These are phyloP conservation scores for Plasmodium coatneyi DNA, from an alignment of 169 alveolate genomes.

Conservation along the genomic window DNA sequence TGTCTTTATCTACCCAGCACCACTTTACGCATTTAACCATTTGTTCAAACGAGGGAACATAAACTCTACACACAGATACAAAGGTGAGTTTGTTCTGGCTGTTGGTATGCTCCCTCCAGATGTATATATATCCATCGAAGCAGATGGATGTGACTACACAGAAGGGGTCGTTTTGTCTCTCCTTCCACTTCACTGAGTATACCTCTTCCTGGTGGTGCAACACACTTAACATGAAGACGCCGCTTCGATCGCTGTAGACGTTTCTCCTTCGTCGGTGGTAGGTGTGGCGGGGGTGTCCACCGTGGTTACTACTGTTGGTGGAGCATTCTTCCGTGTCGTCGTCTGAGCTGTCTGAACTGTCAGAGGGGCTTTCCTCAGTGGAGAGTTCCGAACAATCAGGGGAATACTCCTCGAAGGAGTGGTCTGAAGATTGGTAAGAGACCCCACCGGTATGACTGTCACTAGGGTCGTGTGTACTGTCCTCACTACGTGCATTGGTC, in stretches of 20 bases:
- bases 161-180: slow-evolving; percentile 16
- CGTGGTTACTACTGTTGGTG: background rate
- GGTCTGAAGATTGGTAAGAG: background rate
- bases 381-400: background rate
- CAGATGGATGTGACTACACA: slow-evolving; percentile 47
- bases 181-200: slow-evolving; percentile 68
- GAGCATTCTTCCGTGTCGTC: background rate
- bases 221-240: slow-evolving; percentile 35
- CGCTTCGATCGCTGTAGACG: slow-evolving; percentile 35
- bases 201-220: slow-evolving; percentile 61
- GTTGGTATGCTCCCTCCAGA: slow-evolving; percentile 63
- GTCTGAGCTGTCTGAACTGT: background rate
- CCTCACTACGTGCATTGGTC: background rate
- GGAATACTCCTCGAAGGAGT: background rate
- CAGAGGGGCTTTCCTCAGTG: background rate
- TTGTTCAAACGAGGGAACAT: slow-evolving; percentile 21
- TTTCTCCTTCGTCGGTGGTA: background rate
- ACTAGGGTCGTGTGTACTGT: background rate
- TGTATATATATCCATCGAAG: slow-evolving; percentile 65
- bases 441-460: background rate
- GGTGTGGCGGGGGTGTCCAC: background rate
- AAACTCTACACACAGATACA: slow-evolving; percentile 55
- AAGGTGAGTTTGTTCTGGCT: slow-evolving; percentile 65
- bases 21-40: slow-evolving; percentile 34
- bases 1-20: slow-evolving; percentile 67